phyloP scores from a whole-genome alignment of 805 yeast species.

The Lachancea waltii region DNA sequence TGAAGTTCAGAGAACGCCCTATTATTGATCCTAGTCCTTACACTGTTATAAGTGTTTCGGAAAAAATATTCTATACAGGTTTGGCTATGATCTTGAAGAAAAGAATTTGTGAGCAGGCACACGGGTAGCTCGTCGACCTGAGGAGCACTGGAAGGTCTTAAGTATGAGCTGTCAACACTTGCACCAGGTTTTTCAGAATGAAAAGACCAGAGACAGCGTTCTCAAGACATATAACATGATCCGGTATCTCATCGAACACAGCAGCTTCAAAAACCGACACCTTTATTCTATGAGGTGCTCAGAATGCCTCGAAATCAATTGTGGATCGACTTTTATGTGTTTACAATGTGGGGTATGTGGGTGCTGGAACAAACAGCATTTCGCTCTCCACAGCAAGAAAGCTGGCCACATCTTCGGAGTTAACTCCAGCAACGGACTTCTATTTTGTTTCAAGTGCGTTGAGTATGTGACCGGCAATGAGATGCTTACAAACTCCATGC shows the following conservation, averaged over 20 bases:
- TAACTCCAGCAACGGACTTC: constrained; percentile 57
- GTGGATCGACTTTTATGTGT: constrained; percentile 49
- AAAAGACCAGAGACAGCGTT: constrained; percentile 24
- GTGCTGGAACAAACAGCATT: constrained; percentile 49
- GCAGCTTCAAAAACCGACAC: constrained; percentile 16
- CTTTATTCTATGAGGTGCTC: constrained; percentile 24
- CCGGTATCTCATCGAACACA: constrained; percentile 21
- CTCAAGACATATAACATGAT: constrained; percentile 25
- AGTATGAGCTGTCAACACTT: constrained; percentile 25
- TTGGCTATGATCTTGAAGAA: too few species aligned
- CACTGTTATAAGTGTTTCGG: too few species aligned
- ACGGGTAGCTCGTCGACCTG: too few species aligned
- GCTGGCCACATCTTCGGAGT: constrained; percentile 56
- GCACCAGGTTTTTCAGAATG: constrained; percentile 30
- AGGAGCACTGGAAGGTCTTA: too few species aligned
- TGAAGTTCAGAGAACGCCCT: too few species aligned
- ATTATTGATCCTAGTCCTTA: too few species aligned
- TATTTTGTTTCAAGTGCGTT: constrained; percentile 76
- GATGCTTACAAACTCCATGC: constrained; percentile 28
- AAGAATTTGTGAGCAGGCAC: too few species aligned
- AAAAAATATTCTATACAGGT: too few species aligned
- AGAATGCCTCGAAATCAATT: constrained; percentile 26
- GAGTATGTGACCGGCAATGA: constrained; percentile 59
- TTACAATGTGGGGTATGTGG: constrained; percentile 75
- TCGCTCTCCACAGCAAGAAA: constrained; percentile 40